Evolutionary conservation across 2,329 filamentous ascomycete species (phyloP), one percentile per base, ranked within the genome.

Genomic region (Pseudogymnoascus sp.): DNA sequence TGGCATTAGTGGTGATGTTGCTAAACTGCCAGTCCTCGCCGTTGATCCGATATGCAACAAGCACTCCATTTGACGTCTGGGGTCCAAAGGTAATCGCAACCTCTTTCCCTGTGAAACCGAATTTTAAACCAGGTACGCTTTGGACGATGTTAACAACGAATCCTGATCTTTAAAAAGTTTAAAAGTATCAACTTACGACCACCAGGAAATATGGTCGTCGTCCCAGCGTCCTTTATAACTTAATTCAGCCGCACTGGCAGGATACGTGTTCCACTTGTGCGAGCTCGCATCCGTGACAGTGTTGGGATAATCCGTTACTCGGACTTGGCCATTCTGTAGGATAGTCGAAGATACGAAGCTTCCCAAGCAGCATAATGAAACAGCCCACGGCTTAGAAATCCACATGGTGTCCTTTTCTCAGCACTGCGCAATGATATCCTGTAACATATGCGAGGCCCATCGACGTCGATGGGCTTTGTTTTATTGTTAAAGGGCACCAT

Each of bases 151-250:
- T 18, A 60, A n/a, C n/a, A 21, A 35, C 10, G 13, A 12, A 12
- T 55, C 18, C 30, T 26, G 13, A 10, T 45, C 6, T 9, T 45
- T 45, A 9, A 9, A 26, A 12, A 26, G 12, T 15, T 7, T 26
- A 12, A 26, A 13, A 3, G 13, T 15, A 45, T 18, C 55, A 15
- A 66, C 77, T 71, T 71, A 80, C 77, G 78, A 80, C 80, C 79
- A 83, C 77, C 79, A 85, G 1, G 79, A 84, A 55, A 83, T 76
- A 63, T 81, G 75, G 64, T 81, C 77, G 33, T 77, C 81, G 67
- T 85, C 82, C 82, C 82, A 85, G 61, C 81, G 74, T 4, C 82
- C 82, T 66, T 84, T 83, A 73, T 84, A 85, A 0, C 79, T 79
- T 8, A 85, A 73, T 65, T 84, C 80, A 1, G 74, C 69, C 1